A percentile compares a stretch with the other conserved stretches of the same genome.
These are phyloP conservation scores for Radiomyces spectabilis DNA, from an alignment of 192 early-diverging fungal genomes.

Conservation along the genomic window DNA sequence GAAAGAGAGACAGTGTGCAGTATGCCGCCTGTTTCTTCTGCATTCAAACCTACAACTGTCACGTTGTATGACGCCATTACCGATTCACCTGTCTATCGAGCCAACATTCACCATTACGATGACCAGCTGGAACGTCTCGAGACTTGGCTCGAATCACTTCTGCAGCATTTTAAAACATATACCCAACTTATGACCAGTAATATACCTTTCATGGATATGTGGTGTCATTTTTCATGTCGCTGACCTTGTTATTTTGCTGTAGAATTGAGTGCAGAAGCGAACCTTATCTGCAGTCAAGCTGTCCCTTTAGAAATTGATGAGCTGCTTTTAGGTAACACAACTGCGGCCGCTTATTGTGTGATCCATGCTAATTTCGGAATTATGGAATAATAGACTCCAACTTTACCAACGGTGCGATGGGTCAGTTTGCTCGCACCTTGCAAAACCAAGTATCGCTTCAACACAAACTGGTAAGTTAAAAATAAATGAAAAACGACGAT, in stretches of 20 bases:
- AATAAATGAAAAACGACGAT: not conserved
- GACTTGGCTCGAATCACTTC: constrained; percentile 36
- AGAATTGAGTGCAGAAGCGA: not conserved
- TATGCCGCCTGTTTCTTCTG: too few species aligned
- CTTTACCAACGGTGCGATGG: constrained; percentile 34
- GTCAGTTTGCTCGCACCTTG: constrained; percentile 34
- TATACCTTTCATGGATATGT: not conserved
- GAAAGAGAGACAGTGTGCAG: too few species aligned
- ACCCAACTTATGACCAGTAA: constrained; percentile 23
- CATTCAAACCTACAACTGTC: constrained; percentile 15
- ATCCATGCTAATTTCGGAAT: too few species aligned
- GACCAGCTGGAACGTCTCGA: constrained; percentile 42
- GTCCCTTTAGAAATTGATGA: not conserved
- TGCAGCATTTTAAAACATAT: constrained; percentile 19
- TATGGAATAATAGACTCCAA: constrained; percentile 24
- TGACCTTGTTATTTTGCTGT: not conserved
- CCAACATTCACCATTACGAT: constrained; percentile 39
- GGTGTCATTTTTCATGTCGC: not conserved
- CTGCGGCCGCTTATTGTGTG: too few species aligned
- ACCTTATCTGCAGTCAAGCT: not conserved
- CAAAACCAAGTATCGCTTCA: constrained; percentile 43
- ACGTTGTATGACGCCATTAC: constrained; percentile 40
- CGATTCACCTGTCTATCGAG: constrained; percentile 43
- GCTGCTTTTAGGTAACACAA: not conserved
- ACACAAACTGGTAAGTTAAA: constrained; percentile 28